phyloP scores from a whole-genome alignment of 352 stramenopile species.

The Phytophthora constricta region DNA sequence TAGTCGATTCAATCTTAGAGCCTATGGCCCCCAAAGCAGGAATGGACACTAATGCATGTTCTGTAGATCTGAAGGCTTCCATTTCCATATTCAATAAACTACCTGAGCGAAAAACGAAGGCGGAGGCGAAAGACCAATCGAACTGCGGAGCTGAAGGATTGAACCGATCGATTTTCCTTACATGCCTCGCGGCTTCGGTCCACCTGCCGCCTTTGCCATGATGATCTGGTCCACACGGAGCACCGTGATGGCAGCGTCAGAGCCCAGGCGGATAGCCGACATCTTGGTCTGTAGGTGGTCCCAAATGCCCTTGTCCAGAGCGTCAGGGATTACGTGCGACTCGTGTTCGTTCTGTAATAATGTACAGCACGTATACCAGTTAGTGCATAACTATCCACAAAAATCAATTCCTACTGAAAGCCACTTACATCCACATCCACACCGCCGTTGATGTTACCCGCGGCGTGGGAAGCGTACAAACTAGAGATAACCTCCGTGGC shows the following conservation, averaged over 20 bases:
- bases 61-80: slow-evolving; percentile 35
- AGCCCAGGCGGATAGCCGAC: slow-evolving; percentile 96
- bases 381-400: slow-evolving; percentile 9
- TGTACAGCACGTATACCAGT: slow-evolving; percentile 22
- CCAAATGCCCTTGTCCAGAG: slow-evolving; percentile 79
- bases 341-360: slow-evolving; percentile 68
- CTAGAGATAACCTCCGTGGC: slow-evolving; percentile 93
- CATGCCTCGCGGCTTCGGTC: slow-evolving; percentile 91
- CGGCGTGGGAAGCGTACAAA: slow-evolving; percentile 95
- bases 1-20: slow-evolving; percentile 1
- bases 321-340: slow-evolving; percentile 84
- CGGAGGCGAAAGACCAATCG: slow-evolving; percentile 29
- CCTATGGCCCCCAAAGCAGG: not conserved
- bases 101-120: slow-evolving; percentile 52
- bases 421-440: slow-evolving; percentile 94
- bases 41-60: slow-evolving; percentile 2
- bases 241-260: slow-evolving; percentile 98
- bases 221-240: slow-evolving; percentile 99
- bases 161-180: slow-evolving; percentile 47
- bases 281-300: slow-evolving; percentile 98
- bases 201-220: slow-evolving; percentile 97
- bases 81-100: slow-evolving; percentile 74
- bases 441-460: slow-evolving; percentile 90
- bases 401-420: not conserved
- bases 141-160: slow-evolving; percentile 35